Conservation (phyloP, 139 green algal genomes). For the Zygnema circumcarinatum region DNA sequence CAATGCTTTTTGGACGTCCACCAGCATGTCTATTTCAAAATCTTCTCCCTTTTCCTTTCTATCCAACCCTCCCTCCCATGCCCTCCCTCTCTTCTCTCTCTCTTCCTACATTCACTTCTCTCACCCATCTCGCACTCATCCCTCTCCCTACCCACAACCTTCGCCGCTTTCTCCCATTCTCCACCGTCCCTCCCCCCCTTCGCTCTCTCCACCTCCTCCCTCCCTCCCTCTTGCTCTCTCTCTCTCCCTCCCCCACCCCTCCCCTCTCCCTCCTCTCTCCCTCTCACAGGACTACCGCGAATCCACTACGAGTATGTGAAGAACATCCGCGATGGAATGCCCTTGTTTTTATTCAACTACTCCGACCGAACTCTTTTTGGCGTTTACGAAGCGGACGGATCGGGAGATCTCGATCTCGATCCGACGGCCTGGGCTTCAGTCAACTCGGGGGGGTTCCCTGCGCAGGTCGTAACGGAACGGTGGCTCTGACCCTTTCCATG, state of each 20-base stretch:
- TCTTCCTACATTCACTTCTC: no score
- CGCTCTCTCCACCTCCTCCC: no score
- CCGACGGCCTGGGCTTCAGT: slow-evolving; percentile 42
- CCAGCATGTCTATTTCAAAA: background rate
- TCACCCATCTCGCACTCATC: no score
- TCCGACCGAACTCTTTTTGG: slow-evolving; percentile 64
- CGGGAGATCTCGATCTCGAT: slow-evolving; percentile 67
- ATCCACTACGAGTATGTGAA: slow-evolving; percentile 70
- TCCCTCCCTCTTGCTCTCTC: background rate
- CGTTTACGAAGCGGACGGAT: slow-evolving; percentile 62
- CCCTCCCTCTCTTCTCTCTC: no score
- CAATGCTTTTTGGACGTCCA: background rate
- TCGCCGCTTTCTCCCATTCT: no score
- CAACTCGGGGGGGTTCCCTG: slow-evolving; percentile 28
- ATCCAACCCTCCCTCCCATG: background rate
- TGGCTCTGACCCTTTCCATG: no score
- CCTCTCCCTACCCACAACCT: no score
- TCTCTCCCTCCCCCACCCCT: no score
- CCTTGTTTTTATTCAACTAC: slow-evolving; percentile 74
- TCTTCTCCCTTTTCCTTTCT: slow-evolving; percentile 1
- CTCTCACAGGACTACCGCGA: slow-evolving; percentile 59
- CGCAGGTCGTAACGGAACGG: slow-evolving; percentile 27
- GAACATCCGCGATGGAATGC: slow-evolving; percentile 66
- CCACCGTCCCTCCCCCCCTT: background rate
- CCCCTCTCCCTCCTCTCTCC: background rate